Evolutionary conservation across 2,329 filamentous ascomycete species (phyloP).

Genomic region (Diaporthe ilicicola): DNA sequence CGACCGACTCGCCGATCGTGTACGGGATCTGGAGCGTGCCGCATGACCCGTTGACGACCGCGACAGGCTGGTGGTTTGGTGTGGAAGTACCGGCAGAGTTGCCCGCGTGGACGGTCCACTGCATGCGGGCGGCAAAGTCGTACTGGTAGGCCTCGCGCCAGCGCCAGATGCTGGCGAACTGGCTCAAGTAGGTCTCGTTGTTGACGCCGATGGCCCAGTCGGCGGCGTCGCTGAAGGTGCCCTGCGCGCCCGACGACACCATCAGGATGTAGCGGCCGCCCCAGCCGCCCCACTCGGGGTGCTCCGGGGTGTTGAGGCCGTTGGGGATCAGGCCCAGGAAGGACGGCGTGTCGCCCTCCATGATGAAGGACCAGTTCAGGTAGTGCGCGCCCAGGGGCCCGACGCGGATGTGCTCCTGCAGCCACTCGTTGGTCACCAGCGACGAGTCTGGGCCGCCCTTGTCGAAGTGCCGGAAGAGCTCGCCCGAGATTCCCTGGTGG

Average conservation of each 20-base stretch:
- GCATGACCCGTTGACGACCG: conserved; percentile 36
- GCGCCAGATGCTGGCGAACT: conserved; percentile 61
- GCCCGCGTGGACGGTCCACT: conserved; percentile 27
- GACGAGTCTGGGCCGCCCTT: conserved; percentile 53
- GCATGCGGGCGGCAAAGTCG: conserved; percentile 43
- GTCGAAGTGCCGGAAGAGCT: conserved; percentile 55
- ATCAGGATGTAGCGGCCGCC: conserved; percentile 48
- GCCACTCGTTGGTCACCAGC: conserved; percentile 54
- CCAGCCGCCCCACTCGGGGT: conserved; percentile 52
- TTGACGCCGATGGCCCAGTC: conserved; percentile 47
- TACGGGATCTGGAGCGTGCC: conserved; percentile 26
- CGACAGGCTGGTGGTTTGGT: conserved; percentile 33
- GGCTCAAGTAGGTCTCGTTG: conserved; percentile 44
- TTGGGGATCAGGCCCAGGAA: conserved; percentile 52
- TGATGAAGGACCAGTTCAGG: conserved; percentile 52
- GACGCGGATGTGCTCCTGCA: conserved; percentile 54
- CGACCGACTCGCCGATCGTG: conserved; percentile 29
- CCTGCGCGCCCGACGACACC: conserved; percentile 33
- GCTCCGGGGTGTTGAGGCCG: conserved; percentile 47
- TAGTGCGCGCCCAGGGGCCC: conserved; percentile 48
- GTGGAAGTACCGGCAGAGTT: background rate
- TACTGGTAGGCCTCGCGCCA: conserved; percentile 61
- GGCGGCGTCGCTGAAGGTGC: conserved; percentile 43
- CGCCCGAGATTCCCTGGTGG: conserved; percentile 54
- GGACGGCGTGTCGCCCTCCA: conserved; percentile 57